Conservation (phyloP, 179 eudicot species). For the Dionaea muscipula region DNA sequence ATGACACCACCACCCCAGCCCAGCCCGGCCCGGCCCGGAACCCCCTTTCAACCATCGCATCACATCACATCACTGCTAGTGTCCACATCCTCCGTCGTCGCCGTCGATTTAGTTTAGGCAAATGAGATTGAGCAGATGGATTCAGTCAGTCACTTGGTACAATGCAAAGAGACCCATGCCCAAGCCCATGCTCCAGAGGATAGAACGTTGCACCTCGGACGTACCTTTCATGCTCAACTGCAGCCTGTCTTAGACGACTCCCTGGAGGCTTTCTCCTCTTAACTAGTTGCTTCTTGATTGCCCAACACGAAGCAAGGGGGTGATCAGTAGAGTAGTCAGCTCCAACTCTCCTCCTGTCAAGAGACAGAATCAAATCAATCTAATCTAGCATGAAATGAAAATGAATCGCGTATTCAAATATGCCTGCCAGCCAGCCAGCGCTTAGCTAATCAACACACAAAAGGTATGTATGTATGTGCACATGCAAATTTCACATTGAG, state of each 20-base stretch:
- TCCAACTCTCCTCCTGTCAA: conserved; percentile 54
- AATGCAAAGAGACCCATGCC: conserved; percentile 71
- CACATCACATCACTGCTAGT: no score
- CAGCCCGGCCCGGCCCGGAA: no score
- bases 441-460: no score
- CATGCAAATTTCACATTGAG: no score
- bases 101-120: no score
- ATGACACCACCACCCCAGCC: no score
- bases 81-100: no score
- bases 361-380: no score
- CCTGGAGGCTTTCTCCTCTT: conserved; percentile 20
- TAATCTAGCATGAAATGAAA: not conserved
- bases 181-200: conserved; percentile 73
- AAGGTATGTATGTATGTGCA: no score
- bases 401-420: not conserved
- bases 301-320: conserved; percentile 60
- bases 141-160: conserved; percentile 32
- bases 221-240: conserved; percentile 55
- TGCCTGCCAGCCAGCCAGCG: not conserved
- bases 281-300: conserved; percentile 29
- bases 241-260: conserved; percentile 43
- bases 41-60: no score
- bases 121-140: no score
- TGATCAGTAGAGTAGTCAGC: conserved; percentile 64
- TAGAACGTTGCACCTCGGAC: conserved; percentile 68